Percentiles rank a stretch among this genome's conserved stretches.
Evolutionary conservation across 2,329 filamentous ascomycete genomes (phyloP).

Genomic region (Fusarium odoratissimum): DNA sequence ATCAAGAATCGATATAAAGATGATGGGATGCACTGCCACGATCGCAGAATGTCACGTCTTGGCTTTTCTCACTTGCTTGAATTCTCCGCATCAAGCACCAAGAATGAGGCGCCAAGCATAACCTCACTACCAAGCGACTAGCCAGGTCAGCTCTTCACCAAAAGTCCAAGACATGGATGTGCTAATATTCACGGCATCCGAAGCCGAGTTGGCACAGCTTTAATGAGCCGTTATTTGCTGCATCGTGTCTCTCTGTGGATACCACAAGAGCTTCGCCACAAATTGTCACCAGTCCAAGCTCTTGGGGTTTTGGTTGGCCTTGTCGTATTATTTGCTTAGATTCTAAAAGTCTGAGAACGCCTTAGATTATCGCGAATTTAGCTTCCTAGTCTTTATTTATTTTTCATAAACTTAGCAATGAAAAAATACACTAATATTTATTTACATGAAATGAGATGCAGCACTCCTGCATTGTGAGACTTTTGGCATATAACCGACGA

Average conservation of each 20-base stretch:
- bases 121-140: not conserved
- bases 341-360: not conserved
- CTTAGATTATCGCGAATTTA: not conserved
- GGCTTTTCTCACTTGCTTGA: constrained; percentile 4
- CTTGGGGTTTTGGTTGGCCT: constrained; percentile 9
- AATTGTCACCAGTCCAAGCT: constrained; percentile 13
- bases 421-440: rapidly evolving
- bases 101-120: constrained; percentile 3
- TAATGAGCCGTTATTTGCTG: constrained; percentile 21
- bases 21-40: constrained; percentile 27
- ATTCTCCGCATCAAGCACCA: constrained; percentile 1
- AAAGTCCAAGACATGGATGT: not conserved
- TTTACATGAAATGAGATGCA: not conserved
- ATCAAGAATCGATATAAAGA: constrained; percentile 3
- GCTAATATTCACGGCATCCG: constrained; percentile 13
- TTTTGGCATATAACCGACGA: not conserved
- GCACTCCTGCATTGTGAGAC: not conserved
- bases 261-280: constrained; percentile 36
- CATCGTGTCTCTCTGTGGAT: constrained; percentile 35
- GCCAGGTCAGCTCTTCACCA: not conserved
- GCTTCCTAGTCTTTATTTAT: not conserved
- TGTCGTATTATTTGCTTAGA: not conserved
- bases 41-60: constrained; percentile 10
- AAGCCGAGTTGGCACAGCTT: constrained; percentile 28
- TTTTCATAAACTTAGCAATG: not conserved